Evolutionary conservation across 2,329 filamentous ascomycete genomes (phyloP).

Genomic region (Neoscytalidium dimidiatum): DNA sequence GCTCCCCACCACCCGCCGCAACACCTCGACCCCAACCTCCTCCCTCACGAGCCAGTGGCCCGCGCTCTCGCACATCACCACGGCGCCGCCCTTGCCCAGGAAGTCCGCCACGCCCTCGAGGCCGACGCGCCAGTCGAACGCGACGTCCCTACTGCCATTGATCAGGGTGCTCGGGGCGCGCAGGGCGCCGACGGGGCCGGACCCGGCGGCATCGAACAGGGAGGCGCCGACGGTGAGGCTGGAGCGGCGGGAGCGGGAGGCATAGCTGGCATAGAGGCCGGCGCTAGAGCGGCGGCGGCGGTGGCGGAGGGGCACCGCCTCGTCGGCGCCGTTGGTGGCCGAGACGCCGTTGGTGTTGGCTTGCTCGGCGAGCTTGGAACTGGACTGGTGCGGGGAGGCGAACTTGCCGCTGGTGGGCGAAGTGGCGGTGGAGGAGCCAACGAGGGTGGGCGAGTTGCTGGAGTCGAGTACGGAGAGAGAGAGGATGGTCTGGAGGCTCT

Average conservation of each 20-base stretch:
- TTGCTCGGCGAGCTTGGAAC: not conserved
- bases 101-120: constrained; percentile 57
- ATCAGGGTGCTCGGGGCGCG: constrained; percentile 56
- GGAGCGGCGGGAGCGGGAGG: constrained; percentile 2
- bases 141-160: constrained; percentile 55
- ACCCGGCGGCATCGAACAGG: constrained; percentile 41
- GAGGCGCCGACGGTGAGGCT: constrained; percentile 37
- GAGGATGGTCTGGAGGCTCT: constrained; percentile 52
- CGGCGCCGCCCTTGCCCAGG: constrained; percentile 52
- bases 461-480: constrained; percentile 48
- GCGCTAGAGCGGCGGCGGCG: constrained; percentile 22
- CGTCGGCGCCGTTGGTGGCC: not conserved
- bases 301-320: not conserved
- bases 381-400: not conserved
- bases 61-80: constrained; percentile 47
- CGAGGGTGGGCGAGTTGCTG: constrained; percentile 6
- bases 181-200: constrained; percentile 46
- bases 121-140: constrained; percentile 51
- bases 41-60: constrained; percentile 59
- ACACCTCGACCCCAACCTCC: constrained; percentile 42
- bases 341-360: not conserved
- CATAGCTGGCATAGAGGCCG: constrained; percentile 21
- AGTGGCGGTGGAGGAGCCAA: constrained; percentile 19
- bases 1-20: constrained; percentile 43
- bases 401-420: constrained; percentile 10